Evolutionary conservation across 2,329 filamentous ascomycete species (phyloP), one percentile per base, ranked within the genome.

Genomic region (Domatiomyces globalis): DNA sequence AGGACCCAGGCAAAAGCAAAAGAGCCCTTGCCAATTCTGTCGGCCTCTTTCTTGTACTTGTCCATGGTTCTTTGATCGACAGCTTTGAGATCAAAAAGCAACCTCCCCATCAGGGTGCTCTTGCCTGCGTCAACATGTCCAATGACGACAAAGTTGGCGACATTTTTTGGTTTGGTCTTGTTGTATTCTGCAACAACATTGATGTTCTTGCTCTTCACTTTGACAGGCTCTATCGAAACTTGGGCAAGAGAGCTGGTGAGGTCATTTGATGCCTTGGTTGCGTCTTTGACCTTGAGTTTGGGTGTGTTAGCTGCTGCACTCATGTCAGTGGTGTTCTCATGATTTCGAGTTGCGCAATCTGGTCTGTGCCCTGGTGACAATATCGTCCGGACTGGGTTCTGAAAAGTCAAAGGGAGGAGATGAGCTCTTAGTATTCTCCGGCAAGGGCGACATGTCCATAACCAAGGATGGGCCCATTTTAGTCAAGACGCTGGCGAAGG

Each of bases 61-160:
- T 95, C 87, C 54, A 98, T 77, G 0, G 89, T 90, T 54, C 89
- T 77, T 63, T 94, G 81, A 59, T 95, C 86, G 5, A 98, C 81
- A 22, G 89, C 85, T 54, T 89, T 85, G 43, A 95, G 77, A 61
- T 98, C 92, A 43, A 90, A 81, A 4, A 98, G 72, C 25, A 98
- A 69, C n/a, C 92, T 81, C 0, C 90, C 92, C 90, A 98, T 96
- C 39, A 98, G 76, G 5, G 92, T 98, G 65, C 88, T 95, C 69
- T 98, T 98, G 49, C 92, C 92, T 49, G 94, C 90, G 66, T 98
- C 92, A 51, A 98, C 92, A 65, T 98, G 92, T 12, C 92, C 88
- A 60, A 95, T 88, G 33, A 95, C 89, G 6, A 95, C 88, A 68
- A 95, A 94, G 64, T 87, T 95, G 43, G 85, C 84, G 50, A 80